Base-by-base conservation (phyloP, 352 stramenopile species). In the Globisporangium uncinulatum region DNA sequence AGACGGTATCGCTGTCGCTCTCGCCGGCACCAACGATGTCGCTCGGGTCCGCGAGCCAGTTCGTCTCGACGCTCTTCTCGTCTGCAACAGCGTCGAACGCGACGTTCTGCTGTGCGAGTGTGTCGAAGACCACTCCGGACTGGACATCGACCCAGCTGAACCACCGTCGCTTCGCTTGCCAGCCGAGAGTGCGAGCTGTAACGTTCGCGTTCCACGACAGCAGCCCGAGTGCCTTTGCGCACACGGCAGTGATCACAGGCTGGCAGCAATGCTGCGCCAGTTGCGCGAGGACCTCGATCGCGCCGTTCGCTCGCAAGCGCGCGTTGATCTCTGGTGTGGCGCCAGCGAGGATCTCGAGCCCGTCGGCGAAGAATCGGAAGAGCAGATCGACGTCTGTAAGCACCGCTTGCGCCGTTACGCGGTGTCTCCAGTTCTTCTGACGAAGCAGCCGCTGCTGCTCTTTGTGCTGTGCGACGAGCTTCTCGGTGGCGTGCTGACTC, bases 341-440 rank as follows among this genome's bases (percentile, higher is more conserved):
- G 9, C 83, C 83, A 15, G 76, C 73, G 3, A 91, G 51, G 10
- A 85, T 70, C 13, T 59, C 68, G 31, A 92, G 54, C 1, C 83
- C 83, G 21, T 89, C 67, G 3, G 74, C 62, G 32, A 91, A 91
- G 63, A 92, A 92, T 0, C 50, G 56, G 44, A 92, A 86, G 9
- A 92, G 52, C 53, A 76, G 55, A 19, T 87, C 70, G 15, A 86
- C 80, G 51, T 91, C 69, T 15, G 78, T 87, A 21, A 92, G 66
- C 21, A 92, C 69, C 1, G 59, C 65, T 54, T 92, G 83, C 1
- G 76, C 78, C 10, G 77, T 67, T 32, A 89, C 74, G 44, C 79
- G 78, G n/a, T 91, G 83, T 3, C 69, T 62, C 83, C 83, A 92
- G 61, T 87, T 87, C n/a, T 79, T 63, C 4, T 82, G 68, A 4